Conservation (phyloP, 164 flowering plant species). For the Aristolochia fimbriata region DNA sequence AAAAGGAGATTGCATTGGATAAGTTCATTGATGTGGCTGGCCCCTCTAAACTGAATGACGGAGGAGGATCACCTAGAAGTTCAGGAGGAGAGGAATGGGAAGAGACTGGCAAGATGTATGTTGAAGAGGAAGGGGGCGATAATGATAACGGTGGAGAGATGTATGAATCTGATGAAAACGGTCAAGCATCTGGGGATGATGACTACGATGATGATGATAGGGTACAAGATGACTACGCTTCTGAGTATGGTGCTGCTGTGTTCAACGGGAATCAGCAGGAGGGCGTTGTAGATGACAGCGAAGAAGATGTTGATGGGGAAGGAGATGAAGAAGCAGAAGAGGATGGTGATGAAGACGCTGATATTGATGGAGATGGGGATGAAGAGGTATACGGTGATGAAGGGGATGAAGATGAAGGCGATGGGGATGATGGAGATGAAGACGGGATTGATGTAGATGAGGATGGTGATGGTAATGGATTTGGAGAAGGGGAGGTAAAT, state of each 20-base stretch:
- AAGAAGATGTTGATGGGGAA: conserved; percentile 26
- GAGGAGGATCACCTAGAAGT: conserved; percentile 12
- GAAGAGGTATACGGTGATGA: conserved; percentile 23
- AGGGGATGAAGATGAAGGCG: conserved; percentile 17
- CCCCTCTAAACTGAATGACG: conserved; percentile 6
- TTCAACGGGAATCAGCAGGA: conserved; percentile 22
- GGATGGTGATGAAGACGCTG: conserved; percentile 15
- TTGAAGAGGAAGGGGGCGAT: conserved; percentile 20
- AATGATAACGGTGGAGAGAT: conserved; percentile 39
- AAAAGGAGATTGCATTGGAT: conserved; percentile 6
- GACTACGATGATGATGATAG: conserved; percentile 40
- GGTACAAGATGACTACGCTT: conserved; percentile 19
- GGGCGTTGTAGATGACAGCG: conserved; percentile 21
- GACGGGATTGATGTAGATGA: conserved; percentile 20
- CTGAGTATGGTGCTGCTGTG: conserved; percentile 13
- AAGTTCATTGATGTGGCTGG: conserved; percentile 2
- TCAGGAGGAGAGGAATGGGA: conserved; percentile 27
- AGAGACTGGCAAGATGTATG: conserved; percentile 18
- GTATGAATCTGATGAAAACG: conserved; percentile 46
- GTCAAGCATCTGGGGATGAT: conserved; percentile 38
- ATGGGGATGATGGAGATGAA: conserved; percentile 19
- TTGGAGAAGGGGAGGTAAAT: conserved; percentile 7
- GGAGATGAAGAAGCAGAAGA: conserved; percentile 23
- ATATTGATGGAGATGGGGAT: conserved; percentile 23
- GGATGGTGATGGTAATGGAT: conserved; percentile 15